A percentile compares a stretch with the other conserved stretches of the same genome.
Conservation (phyloP, 768 basidiomycete species). For the Rhizopogon sp. region DNA sequence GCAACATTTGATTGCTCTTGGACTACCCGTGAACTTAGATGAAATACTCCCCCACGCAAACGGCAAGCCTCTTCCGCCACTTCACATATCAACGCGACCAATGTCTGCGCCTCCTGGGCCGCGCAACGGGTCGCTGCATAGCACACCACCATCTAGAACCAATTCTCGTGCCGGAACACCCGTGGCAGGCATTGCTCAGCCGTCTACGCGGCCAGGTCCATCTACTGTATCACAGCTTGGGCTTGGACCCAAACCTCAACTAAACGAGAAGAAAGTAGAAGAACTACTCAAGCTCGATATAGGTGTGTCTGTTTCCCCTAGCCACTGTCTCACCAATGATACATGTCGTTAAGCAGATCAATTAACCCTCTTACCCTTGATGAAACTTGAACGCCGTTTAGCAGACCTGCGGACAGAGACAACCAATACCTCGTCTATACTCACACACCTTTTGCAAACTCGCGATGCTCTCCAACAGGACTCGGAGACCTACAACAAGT, state of each 20-base stretch:
- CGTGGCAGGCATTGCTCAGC: conserved; percentile 39
- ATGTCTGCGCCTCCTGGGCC: conserved; percentile 74
- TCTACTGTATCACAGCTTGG: conserved; percentile 34
- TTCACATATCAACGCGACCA: conserved; percentile 81
- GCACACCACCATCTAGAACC: conserved; percentile 28
- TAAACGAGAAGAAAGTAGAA: conserved; percentile 63
- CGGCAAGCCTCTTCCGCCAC: conserved; percentile 65
- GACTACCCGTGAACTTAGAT: conserved; percentile 92
- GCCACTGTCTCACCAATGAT: neutral
- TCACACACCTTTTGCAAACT: conserved; percentile 80
- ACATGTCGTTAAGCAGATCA: conserved; percentile 43
- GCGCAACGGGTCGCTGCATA: conserved; percentile 32
- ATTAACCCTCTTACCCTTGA: conserved; percentile 65
- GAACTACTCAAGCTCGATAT: conserved; percentile 60
- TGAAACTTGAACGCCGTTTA: conserved; percentile 61
- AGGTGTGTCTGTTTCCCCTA: conserved; percentile 41
- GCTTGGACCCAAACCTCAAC: conserved; percentile 73
- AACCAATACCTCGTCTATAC: conserved; percentile 63
- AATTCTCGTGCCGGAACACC: conserved; percentile 52
- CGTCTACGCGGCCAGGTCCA: conserved; percentile 28
- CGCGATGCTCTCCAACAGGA: conserved; percentile 82
- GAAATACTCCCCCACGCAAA: conserved; percentile 74
- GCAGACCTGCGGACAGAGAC: conserved; percentile 68
- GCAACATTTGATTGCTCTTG: conserved; percentile 86
- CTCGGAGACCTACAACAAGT: conserved; percentile 82